Evolutionary conservation across 2,329 filamentous ascomycete species (phyloP).

Genomic region (Colletotrichum melonis): DNA sequence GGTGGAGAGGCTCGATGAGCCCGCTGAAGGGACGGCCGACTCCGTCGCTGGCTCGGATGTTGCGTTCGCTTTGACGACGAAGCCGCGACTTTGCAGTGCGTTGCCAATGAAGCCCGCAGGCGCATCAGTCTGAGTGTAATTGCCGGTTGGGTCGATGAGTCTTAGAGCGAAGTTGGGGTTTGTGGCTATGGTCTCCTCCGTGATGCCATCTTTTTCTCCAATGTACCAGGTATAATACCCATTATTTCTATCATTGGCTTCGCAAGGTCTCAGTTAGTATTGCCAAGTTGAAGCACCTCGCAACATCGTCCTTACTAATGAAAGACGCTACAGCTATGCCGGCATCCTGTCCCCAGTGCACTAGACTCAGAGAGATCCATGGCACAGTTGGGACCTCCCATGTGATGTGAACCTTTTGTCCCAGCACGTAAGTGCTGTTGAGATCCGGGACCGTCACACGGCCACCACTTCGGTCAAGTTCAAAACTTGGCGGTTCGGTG

Average conservation of each 20-base stretch:
- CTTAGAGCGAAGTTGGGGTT: conserved; percentile 21
- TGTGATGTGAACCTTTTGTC: conserved; percentile 17
- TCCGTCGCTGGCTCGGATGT: neutral
- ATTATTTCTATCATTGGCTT: conserved; percentile 21
- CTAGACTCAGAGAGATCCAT: conserved; percentile 22
- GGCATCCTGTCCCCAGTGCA: conserved; percentile 20
- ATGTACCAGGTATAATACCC: conserved; percentile 27
- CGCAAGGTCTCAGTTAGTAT: neutral
- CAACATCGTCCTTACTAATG: conserved; percentile 8
- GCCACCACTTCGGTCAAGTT: conserved; percentile 4
- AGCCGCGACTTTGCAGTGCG: conserved; percentile 20
- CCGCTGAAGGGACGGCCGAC: neutral
- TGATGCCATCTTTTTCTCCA: conserved; percentile 12
- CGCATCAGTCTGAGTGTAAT: conserved; percentile 12
- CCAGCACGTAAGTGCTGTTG: conserved; percentile 14
- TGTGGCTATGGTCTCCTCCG: neutral
- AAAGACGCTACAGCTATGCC: conserved; percentile 18
- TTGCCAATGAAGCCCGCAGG: conserved; percentile 23
- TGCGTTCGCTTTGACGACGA: conserved; percentile 14
- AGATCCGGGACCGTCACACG: conserved; percentile 12
- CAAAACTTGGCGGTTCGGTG: conserved; percentile 29
- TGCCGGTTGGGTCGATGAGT: conserved; percentile 19
- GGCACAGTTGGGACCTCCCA: conserved; percentile 19
- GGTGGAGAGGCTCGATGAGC: neutral
- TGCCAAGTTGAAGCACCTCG: neutral